Base-by-base conservation (phyloP, 805 yeast species). In the Myxozyma monticola region DNA sequence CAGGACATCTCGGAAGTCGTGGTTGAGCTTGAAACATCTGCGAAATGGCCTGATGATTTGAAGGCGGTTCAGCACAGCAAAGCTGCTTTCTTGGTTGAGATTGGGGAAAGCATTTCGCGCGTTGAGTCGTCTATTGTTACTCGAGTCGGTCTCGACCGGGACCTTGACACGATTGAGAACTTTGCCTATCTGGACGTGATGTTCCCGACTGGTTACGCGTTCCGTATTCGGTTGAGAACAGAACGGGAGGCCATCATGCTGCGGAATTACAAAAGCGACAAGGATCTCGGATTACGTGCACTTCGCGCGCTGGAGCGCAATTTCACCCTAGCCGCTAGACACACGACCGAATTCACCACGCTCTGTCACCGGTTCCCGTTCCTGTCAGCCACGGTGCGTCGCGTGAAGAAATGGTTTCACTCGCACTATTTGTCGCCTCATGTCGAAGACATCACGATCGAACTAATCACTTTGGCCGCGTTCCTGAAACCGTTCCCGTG, bases 21-120 rank as follows among this genome's bases (percentile, higher is more conserved):
- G 8, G 65, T 93, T 31, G 96, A 90, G 68, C 88, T 93, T 67
- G 99, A 93, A 70, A 74, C 86, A 2, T 87, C 96, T 1, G 76
- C 79, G n/a, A 81, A 82, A 66, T 93, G 99, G 99, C 99, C 99
- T 1, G 95, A 87, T 67, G 96, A 93, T 65, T 66, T 88, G 4
- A 70, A 75, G 34, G 89, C 96, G 1, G 70, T 89, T 47, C 98
- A 93, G 66, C 83, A 85, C 62, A 85, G 96, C 14, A 93, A 93
- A 64, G 80, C 95, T 28, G 98, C 98, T 6, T 88, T 93, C 60
- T 71, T 91, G 60, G 66, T 93, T 46, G 85, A 85, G 60, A 78
- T 90, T 20, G 77, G 80, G 44, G 78, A 79, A 42, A 65, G 63
- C 22, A 51, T 78, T 18, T 62, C 68, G 5, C 48, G 65, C 6